A percentile compares a stretch with the other conserved stretches of the same genome.
Conservation (phyloP, 768 basidiomycete genomes). For the Macrolepiota dolichaula region DNA sequence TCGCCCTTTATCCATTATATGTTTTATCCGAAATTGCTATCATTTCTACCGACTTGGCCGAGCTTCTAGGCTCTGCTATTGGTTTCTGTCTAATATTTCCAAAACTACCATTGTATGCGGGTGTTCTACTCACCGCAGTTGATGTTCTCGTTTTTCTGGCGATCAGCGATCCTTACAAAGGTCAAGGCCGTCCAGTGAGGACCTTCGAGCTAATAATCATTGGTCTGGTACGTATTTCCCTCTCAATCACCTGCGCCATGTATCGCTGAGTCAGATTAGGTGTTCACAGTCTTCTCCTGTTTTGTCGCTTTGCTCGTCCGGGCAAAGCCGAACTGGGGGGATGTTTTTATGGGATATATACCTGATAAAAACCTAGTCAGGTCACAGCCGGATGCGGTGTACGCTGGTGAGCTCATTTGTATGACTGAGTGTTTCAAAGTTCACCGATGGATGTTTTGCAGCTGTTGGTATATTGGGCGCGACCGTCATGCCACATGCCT, state of each 20-base stretch:
- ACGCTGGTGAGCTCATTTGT: conserved; percentile 38
- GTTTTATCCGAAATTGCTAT: conserved; percentile 55
- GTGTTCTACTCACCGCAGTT: conserved; percentile 52
- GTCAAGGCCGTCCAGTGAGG: conserved; percentile 49
- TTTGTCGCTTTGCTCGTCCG: conserved; percentile 65
- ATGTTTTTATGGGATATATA: conserved; percentile 66
- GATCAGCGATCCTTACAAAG: conserved; percentile 56
- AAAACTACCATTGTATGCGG: conserved; percentile 51
- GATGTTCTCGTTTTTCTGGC: conserved; percentile 62
- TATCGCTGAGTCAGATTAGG: conserved; percentile 29
- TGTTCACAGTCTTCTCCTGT: conserved; percentile 59
- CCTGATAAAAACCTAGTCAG: conserved; percentile 53
- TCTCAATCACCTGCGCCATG: conserved; percentile 9
- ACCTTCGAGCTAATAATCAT: conserved; percentile 56
- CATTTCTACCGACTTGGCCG: conserved; percentile 67
- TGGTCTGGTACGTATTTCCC: conserved; percentile 41
- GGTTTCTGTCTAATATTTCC: conserved; percentile 65
- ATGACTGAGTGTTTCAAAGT: not conserved
- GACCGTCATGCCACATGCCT: conserved; percentile 78
- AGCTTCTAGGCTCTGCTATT: conserved; percentile 68
- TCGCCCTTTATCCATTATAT: conserved; percentile 55
- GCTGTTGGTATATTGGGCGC: conserved; percentile 64
- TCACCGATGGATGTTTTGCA: conserved; percentile 19
- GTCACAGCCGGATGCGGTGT: conserved; percentile 44
- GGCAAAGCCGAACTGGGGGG: conserved; percentile 60